A percentile compares a stretch with the other conserved stretches of the same genome.
phyloP scores from a whole-genome alignment of 1,284 basidiomycete genomes.

The Chalciporus sp. region DNA sequence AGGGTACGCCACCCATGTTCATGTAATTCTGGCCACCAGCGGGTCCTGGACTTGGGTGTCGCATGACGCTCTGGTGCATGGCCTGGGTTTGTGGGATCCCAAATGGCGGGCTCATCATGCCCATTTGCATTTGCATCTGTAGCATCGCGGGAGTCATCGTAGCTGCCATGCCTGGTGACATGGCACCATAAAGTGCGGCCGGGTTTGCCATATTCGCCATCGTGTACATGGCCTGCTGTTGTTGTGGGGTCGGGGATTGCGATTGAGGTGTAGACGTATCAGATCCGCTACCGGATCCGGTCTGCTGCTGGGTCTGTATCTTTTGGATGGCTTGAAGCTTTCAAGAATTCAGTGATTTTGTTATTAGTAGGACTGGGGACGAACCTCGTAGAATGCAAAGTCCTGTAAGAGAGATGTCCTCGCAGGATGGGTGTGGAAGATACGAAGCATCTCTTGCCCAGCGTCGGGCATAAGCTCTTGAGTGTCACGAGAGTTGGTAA shows the following conservation, averaged over 20 bases:
- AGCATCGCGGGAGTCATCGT: constrained; percentile 45
- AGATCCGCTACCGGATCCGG: constrained; percentile 45
- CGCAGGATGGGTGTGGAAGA: constrained; percentile 89
- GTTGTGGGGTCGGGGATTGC: constrained; percentile 42
- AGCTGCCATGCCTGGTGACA: constrained; percentile 35
- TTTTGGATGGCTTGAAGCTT: constrained; percentile 83
- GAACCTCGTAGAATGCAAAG: constrained; percentile 90
- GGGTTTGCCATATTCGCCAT: constrained; percentile 51
- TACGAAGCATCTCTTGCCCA: constrained; percentile 91
- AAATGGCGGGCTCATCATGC: constrained; percentile 50
- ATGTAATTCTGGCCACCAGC: constrained; percentile 56
- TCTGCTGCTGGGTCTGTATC: constrained; percentile 50
- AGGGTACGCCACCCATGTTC: constrained; percentile 48
- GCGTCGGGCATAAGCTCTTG: constrained; percentile 93
- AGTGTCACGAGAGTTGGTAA: constrained; percentile 91
- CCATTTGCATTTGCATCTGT: constrained; percentile 71
- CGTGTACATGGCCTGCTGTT: constrained; percentile 38
- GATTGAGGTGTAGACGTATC: constrained; percentile 34
- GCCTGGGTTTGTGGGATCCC: constrained; percentile 59
- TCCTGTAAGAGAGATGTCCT: constrained; percentile 92
- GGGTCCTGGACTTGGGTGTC: constrained; percentile 71
- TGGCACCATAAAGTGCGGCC: constrained; percentile 40
- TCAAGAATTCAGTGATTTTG: constrained; percentile 10
- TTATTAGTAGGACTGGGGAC: constrained; percentile 17
- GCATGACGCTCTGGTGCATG: constrained; percentile 82